A percentile compares a stretch with the other conserved stretches of the same genome.
Conservation (phyloP, 176 grass and related monocot species). For the Leersia perrieri region DNA sequence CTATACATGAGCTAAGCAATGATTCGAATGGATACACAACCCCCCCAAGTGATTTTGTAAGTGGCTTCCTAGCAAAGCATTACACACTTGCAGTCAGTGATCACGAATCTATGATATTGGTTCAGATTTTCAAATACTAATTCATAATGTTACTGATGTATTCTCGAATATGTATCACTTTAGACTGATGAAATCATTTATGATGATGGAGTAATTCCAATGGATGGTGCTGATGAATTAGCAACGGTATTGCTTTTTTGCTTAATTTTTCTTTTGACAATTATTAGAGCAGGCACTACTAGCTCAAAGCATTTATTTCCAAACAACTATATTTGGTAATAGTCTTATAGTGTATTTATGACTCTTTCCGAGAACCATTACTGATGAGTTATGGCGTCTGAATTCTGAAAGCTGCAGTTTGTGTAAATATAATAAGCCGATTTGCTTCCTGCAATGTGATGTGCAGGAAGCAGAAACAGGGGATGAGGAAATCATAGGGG, state of each 20-base stretch:
- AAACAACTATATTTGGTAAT: neutral
- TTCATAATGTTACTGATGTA: neutral
- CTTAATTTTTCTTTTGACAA: neutral
- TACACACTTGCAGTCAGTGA: neutral
- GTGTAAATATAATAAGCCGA: neutral
- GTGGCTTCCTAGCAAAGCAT: constrained; percentile 1
- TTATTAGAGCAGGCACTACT: neutral
- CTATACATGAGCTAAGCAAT: constrained; percentile 32
- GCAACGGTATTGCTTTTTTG: constrained; percentile 17
- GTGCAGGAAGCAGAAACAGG: constrained; percentile 32
- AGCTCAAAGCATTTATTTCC: neutral
- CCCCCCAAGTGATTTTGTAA: constrained; percentile 42
- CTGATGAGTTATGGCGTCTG: neutral
- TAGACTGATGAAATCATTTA: constrained; percentile 31
- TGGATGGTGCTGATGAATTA: constrained; percentile 25
- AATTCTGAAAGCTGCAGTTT: neutral
- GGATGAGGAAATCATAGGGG: constrained; percentile 19
- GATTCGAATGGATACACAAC: constrained; percentile 39
- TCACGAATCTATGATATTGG: neutral
- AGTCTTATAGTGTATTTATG: neutral
- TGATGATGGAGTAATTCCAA: constrained; percentile 11
- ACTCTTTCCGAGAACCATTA: too few relatives aligned
- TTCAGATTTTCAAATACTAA: constrained; percentile 5
- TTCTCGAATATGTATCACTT: constrained; percentile 26
- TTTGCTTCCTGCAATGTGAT: constrained; percentile 10